Evolutionary conservation across 805 yeast genomes (phyloP).

Genomic region (Ogataea saltuana): DNA sequence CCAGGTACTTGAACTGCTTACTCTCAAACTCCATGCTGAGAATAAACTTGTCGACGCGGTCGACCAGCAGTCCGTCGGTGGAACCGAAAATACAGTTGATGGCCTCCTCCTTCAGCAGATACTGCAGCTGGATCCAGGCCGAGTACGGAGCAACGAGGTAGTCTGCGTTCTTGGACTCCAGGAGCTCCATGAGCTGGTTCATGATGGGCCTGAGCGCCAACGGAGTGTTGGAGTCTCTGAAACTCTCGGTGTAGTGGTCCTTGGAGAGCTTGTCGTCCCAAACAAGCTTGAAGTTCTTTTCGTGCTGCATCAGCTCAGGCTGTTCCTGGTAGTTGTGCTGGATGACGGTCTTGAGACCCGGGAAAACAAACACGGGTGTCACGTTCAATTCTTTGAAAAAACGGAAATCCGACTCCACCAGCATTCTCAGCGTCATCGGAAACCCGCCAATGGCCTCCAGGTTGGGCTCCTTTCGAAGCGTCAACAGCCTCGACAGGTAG

Average conservation of each 20-base stretch:
- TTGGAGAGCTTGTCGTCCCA: constrained; percentile 43
- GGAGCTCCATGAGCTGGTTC: constrained; percentile 55
- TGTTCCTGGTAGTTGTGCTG: constrained; percentile 32
- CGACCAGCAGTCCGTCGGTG: constrained; percentile 68
- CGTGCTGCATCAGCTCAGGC: constrained; percentile 33
- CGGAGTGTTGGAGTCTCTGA: constrained; percentile 53
- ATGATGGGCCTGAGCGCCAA: constrained; percentile 51
- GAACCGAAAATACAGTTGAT: constrained; percentile 84
- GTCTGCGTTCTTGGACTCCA: constrained; percentile 56
- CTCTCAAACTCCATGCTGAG: constrained; percentile 66
- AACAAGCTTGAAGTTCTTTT: constrained; percentile 46
- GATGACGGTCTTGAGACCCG: constrained; percentile 55
- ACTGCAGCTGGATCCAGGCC: constrained; percentile 78
- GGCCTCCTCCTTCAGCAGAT: constrained; percentile 53
- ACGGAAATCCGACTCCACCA: constrained; percentile 61
- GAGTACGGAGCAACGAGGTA: constrained; percentile 81
- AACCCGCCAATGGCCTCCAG: constrained; percentile 80
- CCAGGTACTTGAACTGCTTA: constrained; percentile 67
- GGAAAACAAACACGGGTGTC: constrained; percentile 78
- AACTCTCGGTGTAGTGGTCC: constrained; percentile 44
- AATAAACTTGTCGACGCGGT: constrained; percentile 66
- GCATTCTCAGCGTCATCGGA: constrained; percentile 59
- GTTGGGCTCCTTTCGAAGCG: constrained; percentile 65
- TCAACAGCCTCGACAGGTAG: constrained; percentile 63
- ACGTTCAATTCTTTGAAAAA: constrained; percentile 60